Percentiles rank a stretch among this genome's conserved stretches.
Conservation (phyloP, 208 protist genomes). For the Acanthamoeba lenticulata region DNA sequence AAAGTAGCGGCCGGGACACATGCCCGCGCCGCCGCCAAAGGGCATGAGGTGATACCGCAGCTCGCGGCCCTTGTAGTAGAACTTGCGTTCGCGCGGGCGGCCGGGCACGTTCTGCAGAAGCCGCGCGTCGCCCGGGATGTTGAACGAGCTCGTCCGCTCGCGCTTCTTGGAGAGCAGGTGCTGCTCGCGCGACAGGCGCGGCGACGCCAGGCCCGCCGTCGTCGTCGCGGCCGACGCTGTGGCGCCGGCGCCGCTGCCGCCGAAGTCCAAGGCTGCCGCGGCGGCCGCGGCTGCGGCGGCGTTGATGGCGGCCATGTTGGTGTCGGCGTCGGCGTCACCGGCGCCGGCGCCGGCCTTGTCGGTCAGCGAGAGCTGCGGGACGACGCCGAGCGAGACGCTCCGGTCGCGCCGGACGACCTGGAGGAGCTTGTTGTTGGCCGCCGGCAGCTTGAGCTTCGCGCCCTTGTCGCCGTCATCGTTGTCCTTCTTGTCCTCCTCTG, state of each 20-base stretch:
- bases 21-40: constrained; percentile 46
- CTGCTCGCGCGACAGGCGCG: not conserved
- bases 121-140: not conserved
- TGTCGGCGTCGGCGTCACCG: not conserved
- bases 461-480: not conserved
- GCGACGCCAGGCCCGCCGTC: not conserved
- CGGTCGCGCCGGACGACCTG: constrained; percentile 19
- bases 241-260: not conserved
- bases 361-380: not conserved
- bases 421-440: no score
- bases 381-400: not conserved
- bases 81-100: constrained; percentile 10
- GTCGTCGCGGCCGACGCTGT: not conserved
- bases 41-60: constrained; percentile 38
- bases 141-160: constrained; percentile 18
- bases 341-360: not conserved
- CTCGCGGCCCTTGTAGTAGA: constrained; percentile 44
- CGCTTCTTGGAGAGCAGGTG: not conserved
- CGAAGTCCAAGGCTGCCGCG: not conserved
- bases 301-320: not conserved
- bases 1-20: constrained; percentile 61
- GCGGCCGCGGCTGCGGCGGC: not conserved
- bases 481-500: not conserved
- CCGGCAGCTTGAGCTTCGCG: no score
- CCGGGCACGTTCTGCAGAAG: not conserved